Evolutionary conservation across 495 filamentous ascomycete species (phyloP).

Genomic region (Poronia punctata): DNA sequence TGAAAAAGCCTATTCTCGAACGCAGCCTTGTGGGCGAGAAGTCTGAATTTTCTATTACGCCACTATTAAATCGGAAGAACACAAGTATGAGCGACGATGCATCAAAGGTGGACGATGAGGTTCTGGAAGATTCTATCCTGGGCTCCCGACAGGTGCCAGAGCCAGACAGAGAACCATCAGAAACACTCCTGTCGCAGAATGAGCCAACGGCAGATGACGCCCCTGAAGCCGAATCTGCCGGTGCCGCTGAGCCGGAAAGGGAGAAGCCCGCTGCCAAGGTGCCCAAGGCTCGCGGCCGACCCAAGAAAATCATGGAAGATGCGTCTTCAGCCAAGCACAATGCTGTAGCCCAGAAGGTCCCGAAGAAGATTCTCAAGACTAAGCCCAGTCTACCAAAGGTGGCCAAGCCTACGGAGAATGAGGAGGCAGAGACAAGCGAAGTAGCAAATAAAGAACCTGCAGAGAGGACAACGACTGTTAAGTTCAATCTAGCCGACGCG

Average conservation of each 20-base stretch:
- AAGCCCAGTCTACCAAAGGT: conserved; percentile 41
- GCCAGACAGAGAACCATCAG: background rate
- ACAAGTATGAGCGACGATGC: conserved; percentile 23
- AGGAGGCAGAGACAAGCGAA: conserved; percentile 14
- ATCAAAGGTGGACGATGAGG: conserved; percentile 17
- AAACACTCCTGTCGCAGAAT: background rate
- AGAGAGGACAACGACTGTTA: conserved; percentile 25
- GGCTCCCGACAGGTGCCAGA: conserved; percentile 2
- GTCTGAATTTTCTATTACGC: conserved; percentile 86
- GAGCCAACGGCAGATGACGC: background rate
- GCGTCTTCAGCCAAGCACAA: conserved; percentile 37
- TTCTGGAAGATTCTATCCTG: conserved; percentile 19
- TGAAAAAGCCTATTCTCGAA: conserved; percentile 47
- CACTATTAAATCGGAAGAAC: conserved; percentile 72
- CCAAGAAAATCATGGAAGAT: conserved; percentile 32
- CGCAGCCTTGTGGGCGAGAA: conserved; percentile 67
- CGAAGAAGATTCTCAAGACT: conserved; percentile 22
- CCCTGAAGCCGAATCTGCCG: conserved; percentile 7
- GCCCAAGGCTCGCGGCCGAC: conserved; percentile 34
- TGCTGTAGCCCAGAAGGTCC: conserved; percentile 21
- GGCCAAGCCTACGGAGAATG: conserved; percentile 35
- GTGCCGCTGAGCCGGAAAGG: conserved; percentile 2
- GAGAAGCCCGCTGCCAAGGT: conserved; percentile 15
- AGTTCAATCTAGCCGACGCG: conserved; percentile 20
- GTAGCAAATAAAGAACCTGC: conserved; percentile 10